These are phyloP conservation scores for Pythium apleroticum DNA, from an alignment of 352 stramenopile genomes.

Conservation along the genomic window DNA sequence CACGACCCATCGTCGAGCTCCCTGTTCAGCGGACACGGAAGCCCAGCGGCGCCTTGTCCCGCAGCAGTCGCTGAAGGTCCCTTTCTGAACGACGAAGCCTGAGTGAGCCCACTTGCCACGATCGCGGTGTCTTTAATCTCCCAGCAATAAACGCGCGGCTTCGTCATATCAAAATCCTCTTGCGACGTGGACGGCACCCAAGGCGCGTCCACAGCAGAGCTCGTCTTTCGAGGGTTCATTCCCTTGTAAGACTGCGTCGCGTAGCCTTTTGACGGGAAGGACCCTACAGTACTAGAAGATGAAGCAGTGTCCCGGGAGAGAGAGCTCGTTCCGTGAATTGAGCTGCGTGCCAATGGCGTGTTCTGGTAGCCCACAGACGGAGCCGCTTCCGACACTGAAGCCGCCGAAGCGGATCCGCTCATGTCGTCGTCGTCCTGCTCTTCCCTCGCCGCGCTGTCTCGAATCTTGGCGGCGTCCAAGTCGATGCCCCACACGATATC, in stretches of 20 bases:
- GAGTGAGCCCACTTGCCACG: background rate
- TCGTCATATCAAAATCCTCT: slow-evolving; percentile 71
- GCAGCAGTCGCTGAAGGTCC: background rate
- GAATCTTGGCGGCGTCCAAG: slow-evolving; percentile 36
- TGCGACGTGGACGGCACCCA: slow-evolving; percentile 31
- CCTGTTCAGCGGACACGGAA: slow-evolving; percentile 61
- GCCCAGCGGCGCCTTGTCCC: background rate
- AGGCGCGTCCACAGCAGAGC: slow-evolving; percentile 14
- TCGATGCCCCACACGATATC: slow-evolving; percentile 79
- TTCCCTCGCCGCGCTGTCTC: slow-evolving; percentile 26
- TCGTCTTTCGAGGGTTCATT: slow-evolving; percentile 27
- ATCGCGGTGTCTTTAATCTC: slow-evolving; percentile 41
- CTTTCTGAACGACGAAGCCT: no score
- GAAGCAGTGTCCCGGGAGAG: background rate
- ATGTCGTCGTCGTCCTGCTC: slow-evolving; percentile 50
- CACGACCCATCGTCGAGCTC: slow-evolving; percentile 70
- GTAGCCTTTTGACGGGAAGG: slow-evolving; percentile 5
- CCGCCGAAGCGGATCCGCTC: no score
- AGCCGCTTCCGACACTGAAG: no score
- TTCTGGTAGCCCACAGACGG: no score
- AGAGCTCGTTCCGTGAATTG: background rate
- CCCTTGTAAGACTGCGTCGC: slow-evolving; percentile 23
- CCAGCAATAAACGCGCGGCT: slow-evolving; percentile 75
- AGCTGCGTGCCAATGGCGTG: background rate
- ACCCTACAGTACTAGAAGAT: background rate